Percentiles rank a stretch among this genome's conserved stretches.
Evolutionary conservation across 1,284 basidiomycete species (phyloP).

Genomic region (Cryptococcus sp.): DNA sequence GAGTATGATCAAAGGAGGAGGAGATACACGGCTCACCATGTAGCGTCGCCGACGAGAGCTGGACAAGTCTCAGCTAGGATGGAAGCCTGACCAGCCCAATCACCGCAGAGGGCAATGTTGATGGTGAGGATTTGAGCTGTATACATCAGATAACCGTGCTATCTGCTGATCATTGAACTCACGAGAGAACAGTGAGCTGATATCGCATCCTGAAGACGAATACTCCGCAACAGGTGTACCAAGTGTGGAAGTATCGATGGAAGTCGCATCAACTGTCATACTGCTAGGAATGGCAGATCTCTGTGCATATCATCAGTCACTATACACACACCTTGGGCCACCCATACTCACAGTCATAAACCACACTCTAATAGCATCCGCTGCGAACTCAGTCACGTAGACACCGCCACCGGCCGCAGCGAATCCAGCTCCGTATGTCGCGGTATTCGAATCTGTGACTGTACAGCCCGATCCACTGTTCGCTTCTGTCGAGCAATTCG

Average conservation of each 20-base stretch:
- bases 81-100: conserved; percentile 50
- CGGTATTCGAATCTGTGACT: conserved; percentile 53
- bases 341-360: conserved; percentile 60
- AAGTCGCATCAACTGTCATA: conserved; percentile 53
- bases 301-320: conserved; percentile 26
- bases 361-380: conserved; percentile 59
- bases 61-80: conserved; percentile 62
- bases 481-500: conserved; percentile 35
- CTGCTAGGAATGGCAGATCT: conserved; percentile 58
- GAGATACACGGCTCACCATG: conserved; percentile 24
- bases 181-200: conserved; percentile 57
- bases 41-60: conserved; percentile 26
- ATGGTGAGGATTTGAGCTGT: conserved; percentile 62
- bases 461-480: conserved; percentile 60
- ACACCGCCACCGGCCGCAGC: conserved; percentile 63
- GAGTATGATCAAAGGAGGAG: conserved; percentile 25
- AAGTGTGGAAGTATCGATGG: conserved; percentile 60
- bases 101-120: conserved; percentile 67
- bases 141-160: not conserved
- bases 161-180: conserved; percentile 9
- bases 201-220: conserved; percentile 58
- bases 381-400: conserved; percentile 65
- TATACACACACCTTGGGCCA: not conserved
- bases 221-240: conserved; percentile 67
- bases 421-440: conserved; percentile 63